Evolutionary conservation across 805 yeast species (phyloP), one percentile per base, ranked within the genome.

Genomic region (Groenewaldozyma tartarivorans): DNA sequence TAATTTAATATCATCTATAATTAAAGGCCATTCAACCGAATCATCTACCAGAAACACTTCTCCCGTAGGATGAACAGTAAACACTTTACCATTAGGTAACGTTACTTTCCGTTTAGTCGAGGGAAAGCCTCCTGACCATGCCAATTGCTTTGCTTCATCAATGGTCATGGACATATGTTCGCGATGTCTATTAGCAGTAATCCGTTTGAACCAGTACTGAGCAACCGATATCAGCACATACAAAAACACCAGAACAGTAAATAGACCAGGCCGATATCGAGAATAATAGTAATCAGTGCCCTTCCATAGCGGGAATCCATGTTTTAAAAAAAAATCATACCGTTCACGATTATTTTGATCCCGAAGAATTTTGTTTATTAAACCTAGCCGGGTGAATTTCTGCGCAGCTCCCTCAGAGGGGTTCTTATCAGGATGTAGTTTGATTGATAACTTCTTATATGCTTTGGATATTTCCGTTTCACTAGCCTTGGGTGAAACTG

Each of bases 361-460:
- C 49, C 90, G 71, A 36, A 88, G 66, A 41, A 88, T 78, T 53
- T 81, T 75, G 26, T 87, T 80, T 18, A 85, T 82, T 20, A 78
- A 60, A 26, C 92, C 82, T 29, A 92, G 70, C 21, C 90, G 67
- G 52, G 90, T 85, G 56, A 79, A 92, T 31, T 85, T 68, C 49
- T 77, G 82, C 46, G 73, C 78, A 4, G 81, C 82, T 18, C 60
- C 56, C 47, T 62, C 66, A 34, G 56, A 55, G 9, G 58, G 57
- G 57, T 90, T 92, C 64, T 90, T 90, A 62, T 90, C 98, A 2
- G 98, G 98, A 56, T 90, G 98, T 61, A 74, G 86, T 56, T 83
- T 83, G 58, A 85, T 81, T 49, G 88, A 79, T 48, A 90, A 63
- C 42, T 75, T 72, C 49, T 95, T 68, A 58, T 88, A 88, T 0